Base-by-base conservation (phyloP, 768 basidiomycete species). In the Lentinus brumalis region DNA sequence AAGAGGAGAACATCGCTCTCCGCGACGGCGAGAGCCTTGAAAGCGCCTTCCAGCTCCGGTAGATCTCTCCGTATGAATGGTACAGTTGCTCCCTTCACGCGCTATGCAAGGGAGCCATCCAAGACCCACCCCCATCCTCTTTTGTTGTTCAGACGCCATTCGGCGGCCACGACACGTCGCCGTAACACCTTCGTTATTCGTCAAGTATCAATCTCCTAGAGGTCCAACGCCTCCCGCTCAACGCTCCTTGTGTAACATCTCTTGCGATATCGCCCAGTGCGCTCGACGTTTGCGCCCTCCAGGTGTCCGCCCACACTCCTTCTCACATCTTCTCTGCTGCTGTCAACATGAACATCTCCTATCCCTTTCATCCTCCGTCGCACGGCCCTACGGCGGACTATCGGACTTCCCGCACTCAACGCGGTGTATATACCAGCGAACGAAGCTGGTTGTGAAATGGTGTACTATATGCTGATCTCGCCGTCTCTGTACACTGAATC, bases 11-110 rank as follows among this genome's bases (percentile, higher is more conserved):
- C 53, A 56, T 66, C 40, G 15, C n/a, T 56, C 71, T 74, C 41
- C 73, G 71, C 5, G 70, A 71, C 15, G 75, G 75, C 35, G 61
- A 71, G 47, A 76, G 76, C 57, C 72, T 92, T 52, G 91, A 83
- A 31, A 91, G 89, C 68, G 91, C 91, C 30, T 90, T 93, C 71
- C 86, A 88, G 65, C 73, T 89, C 73, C 79, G 76, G 14, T 88
- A 66, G 79, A 35, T 11, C 35, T 35, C 39, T 18, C 46, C 31
- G 7, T 21, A 15, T 10, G 14, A 8, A n/a, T 45, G n/a, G 15
- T 45, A 2, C 44, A n/a, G n/a, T 16, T 16, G 16, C 9, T 12
- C 44, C 12, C 14, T 45, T 9, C 44, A 45, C 44, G 44, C 44
- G 8, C 44, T n/a, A 2, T n/a, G 55, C 54, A 45, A 49, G 50